Evolutionary conservation across 345 rosid genomes (phyloP), one percentile per base, ranked within the genome.

Genomic region (Populus pruinosa): DNA sequence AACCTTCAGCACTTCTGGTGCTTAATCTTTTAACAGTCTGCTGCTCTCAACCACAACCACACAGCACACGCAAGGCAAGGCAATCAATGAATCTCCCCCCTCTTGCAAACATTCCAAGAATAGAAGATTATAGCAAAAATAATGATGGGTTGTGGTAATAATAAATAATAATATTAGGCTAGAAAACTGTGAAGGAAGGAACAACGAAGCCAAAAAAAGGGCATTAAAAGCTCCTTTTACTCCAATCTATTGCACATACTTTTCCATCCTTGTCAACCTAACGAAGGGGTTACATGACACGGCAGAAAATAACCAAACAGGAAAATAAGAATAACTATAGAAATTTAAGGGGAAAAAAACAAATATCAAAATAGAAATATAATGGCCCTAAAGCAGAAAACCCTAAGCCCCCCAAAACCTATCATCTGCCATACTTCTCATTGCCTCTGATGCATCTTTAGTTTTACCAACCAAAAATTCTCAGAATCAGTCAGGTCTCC

Each of bases 321-420:
- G 50, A 65, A 73, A 0, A 0, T 29, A 56, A 29, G 35, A 7
- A 23, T 53, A 61, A 13, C 25, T 25, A 36, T 43, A 39, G 29
- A 18, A 72, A 35, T 41, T 9, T 5, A 23, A 55, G 18, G 33
- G 27, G 27, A 33, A 27, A 5, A 38, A 63, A 38, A 79, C 2
- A 65, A 39, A 14, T n/a, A 75, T 47, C 63, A 72, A 44, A 35
- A 56, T 49, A 64, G 35, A 25, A 49, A 74, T 64, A 35, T 63
- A 74, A 80, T 41, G 41, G 70, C 79, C 71, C 64, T 64, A 67
- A 78, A 71, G 78, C 53, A 67, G 63, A 76, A 79, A 8, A 70
- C 81, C 87, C 86, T 87, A 77, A 82, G 70, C 86, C 39, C 82
- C 84, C 44, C 13, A 41, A 10, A 41, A 10, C 44, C 13, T 41